Base-by-base conservation (phyloP, 2,329 filamentous ascomycete species). In the Alternaria brassicae region DNA sequence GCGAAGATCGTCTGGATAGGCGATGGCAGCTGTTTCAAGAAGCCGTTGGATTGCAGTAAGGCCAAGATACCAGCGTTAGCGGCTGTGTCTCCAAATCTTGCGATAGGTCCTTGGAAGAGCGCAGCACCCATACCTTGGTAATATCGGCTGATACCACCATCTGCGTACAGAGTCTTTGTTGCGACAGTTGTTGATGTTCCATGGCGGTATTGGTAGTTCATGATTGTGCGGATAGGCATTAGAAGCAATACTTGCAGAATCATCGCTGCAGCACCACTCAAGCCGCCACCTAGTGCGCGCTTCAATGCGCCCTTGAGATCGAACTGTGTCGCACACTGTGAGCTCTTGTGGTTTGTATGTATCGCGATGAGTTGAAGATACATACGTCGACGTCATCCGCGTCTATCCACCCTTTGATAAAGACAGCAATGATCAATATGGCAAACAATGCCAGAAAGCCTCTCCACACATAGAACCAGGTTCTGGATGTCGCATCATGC, bases 151-250 rank as follows among this genome's bases (percentile, higher is more conserved):
- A 68, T 45, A 1, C 70, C 69, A 2, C 71, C 71, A 36, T 73
- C 71, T 9, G 59, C 41, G 19, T 73, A 71, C 13, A 73, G 49
- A 2, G 68, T 72, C 21, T 67, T 69, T 0, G 70, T 72, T 2
- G 71, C 71, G 9, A 67, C 60, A 3, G 56, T 59, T 3, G 72
- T 65, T 7, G 69, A 68, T 21, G 64, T 67, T 13, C 71, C 71
- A 23, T 73, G 70, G 32, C 71, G 69, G 39, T 73, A 73, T 41
- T 73, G 71, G 39, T 73, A 73, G 47, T 73, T 73, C 70, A 73
- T 73, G 32, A 72, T 72, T 0, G 71, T 73, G 1, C 71, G 67
- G 15, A 73, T 67, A 1, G 71, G 71, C 70, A 73, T 73, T 40
- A 73, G 54, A 2, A 72, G 42, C n/a, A 72, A 48, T 1, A 73